A percentile compares a stretch with the other conserved stretches of the same genome.
Conservation (phyloP, 169 alveolate species). For the Plasmodium gaboni region DNA sequence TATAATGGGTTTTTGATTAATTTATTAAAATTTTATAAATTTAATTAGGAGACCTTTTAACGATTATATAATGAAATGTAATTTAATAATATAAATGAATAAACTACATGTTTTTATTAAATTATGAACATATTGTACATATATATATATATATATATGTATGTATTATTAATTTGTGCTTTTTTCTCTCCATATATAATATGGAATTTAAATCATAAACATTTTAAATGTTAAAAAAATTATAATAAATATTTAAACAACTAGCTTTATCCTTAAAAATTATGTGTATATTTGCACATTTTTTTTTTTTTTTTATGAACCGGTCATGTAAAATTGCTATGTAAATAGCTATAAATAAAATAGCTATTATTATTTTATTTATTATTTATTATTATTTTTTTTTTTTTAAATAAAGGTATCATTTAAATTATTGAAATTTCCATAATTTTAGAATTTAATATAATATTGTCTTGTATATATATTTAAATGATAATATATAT, state of each 20-base stretch:
- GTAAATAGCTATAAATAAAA: conserved; percentile 12
- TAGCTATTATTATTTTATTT: not conserved
- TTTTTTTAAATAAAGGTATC: not conserved
- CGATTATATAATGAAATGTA: conserved; percentile 31
- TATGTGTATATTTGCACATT: not conserved
- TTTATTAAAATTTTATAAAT: conserved; percentile 20
- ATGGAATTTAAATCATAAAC: too few relatives aligned
- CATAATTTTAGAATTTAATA: too few relatives aligned
- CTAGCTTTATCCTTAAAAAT: too few relatives aligned
- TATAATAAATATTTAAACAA: too few relatives aligned
- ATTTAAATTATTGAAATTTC: too few relatives aligned
- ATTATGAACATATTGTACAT: conserved; percentile 8
- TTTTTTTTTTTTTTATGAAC: conserved; percentile 26
- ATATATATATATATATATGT: too few relatives aligned
- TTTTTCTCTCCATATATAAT: too few relatives aligned
- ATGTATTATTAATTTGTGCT: too few relatives aligned
- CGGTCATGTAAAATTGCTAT: conserved; percentile 34
- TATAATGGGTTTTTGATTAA: conserved; percentile 16
- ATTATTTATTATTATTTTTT: conserved; percentile 4
- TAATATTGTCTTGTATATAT: not conserved
- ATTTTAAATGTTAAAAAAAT: too few relatives aligned
- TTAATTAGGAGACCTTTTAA: conserved; percentile 16
- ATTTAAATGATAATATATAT: not conserved
- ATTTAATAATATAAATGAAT: conserved; percentile 16
- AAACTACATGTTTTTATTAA: conserved; percentile 35